Evolutionary conservation across 768 basidiomycete genomes (phyloP).

Genomic region (Multifurca ochricompacta): DNA sequence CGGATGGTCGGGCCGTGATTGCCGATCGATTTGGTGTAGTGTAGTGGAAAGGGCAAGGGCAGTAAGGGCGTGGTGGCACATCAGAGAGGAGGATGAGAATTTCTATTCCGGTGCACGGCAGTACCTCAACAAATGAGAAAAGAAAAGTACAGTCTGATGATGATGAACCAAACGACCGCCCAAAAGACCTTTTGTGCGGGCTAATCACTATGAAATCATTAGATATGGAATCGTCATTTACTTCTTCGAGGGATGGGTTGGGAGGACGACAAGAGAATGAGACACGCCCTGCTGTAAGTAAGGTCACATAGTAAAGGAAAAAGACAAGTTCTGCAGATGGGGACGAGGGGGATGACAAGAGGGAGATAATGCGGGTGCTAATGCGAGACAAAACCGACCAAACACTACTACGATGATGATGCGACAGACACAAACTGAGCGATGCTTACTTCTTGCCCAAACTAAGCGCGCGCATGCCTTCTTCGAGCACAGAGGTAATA

Average conservation of each 20-base stretch:
- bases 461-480: constrained; percentile 59
- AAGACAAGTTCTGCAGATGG: background rate
- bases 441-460: constrained; percentile 39
- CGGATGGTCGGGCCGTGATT: background rate
- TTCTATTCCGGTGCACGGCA: background rate
- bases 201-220: constrained; percentile 10
- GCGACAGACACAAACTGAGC: background rate
- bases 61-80: no score
- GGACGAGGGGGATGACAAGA: background rate
- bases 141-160: background rate
- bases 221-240: constrained; percentile 7
- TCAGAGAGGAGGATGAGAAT: background rate
- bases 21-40: background rate
- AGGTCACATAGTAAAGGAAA: background rate
- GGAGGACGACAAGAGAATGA: background rate
- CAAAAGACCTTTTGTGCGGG: background rate
- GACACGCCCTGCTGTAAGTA: background rate
- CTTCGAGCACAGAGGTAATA: constrained; percentile 37
- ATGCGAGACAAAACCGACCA: constrained; percentile 7
- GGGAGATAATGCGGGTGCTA: constrained; percentile 2
- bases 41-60: no score
- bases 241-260: background rate
- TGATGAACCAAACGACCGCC: background rate
- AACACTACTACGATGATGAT: constrained; percentile 1
- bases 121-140: background rate